Evolutionary conservation across 306 rosid species (phyloP), one percentile per base, ranked within the genome.

Genomic region (Lathyrus oleraceus): DNA sequence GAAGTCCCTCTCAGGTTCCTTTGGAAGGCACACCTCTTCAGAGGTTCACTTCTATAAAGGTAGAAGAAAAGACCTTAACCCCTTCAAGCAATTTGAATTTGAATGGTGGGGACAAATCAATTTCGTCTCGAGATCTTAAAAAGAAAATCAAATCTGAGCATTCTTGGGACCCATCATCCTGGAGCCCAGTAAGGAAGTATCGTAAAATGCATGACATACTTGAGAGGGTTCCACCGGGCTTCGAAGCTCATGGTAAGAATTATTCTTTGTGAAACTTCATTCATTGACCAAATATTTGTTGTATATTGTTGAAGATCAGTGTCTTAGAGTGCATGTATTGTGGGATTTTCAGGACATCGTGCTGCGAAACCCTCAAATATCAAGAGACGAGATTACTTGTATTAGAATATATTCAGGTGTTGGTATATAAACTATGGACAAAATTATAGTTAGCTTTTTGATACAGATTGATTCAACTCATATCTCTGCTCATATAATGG

Each of bases 191-290:
- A 21, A 23, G 30, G 56, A 64, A 72, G 10, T 30, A 15, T 48
- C 6, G 17, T 39, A 20, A 62, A 61, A 8, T 20, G 21, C 4
- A 2, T 23, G 64, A 69, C 67, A 21, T 38, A 5, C 17, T 36
- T 12, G 68, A 27, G 39, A 35, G 39, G 61, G 61, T 28, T 58
- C 86, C 86, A 0, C 78, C 81, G 0, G 81, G 86, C 61, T 82
- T 78, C 12, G 25, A 60, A 60, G 45, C 48, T 43, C 49, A 4
- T 19, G 28, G 10, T n/a, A n/a, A 27, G 14, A 58, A n/a, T 2
- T 11, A 15, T 45, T 36, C 45, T 23, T 8, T 12, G 43, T 35
- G 32, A 44, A 66, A 13, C 27, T 71, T 21, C 56, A n/a, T 35
- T 19, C 17, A 47, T 35, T 14, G 71, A 38, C n/a, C 10, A 52